A percentile compares a stretch with the other conserved stretches of the same genome.
These are phyloP conservation scores for Comarum palustre DNA, from an alignment of 306 rosid genomes.

Conservation along the genomic window DNA sequence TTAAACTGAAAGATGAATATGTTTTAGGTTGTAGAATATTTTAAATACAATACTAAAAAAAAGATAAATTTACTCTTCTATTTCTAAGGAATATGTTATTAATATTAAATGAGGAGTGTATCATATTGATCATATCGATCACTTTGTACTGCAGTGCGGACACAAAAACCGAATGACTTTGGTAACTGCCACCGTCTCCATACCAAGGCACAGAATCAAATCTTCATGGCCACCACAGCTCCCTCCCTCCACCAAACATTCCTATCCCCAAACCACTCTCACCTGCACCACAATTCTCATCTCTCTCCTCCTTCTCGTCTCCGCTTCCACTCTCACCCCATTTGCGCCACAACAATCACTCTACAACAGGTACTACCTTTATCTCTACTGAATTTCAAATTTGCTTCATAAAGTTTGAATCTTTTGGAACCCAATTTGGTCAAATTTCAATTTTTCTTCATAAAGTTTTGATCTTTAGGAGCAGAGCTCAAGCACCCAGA, in stretches of 20 bases:
- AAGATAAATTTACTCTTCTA: too few relatives aligned
- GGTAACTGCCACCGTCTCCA: too few relatives aligned
- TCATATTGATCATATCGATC: too few relatives aligned
- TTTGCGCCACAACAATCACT: slow-evolving; percentile 40
- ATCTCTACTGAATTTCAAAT: not conserved
- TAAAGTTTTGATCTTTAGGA: slow-evolving; percentile 34
- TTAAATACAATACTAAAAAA: too few relatives aligned
- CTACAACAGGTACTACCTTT: slow-evolving; percentile 40
- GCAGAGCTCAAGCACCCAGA: slow-evolving; percentile 22
- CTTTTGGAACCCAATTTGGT: slow-evolving; percentile 30
- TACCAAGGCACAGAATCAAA: not conserved
- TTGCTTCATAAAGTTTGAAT: not conserved
- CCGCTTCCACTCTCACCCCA: slow-evolving; percentile 24
- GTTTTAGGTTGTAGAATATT: too few relatives aligned
- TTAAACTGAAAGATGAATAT: too few relatives aligned
- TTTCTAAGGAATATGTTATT: too few relatives aligned
- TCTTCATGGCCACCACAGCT: slow-evolving; percentile 41
- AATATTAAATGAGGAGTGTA: too few relatives aligned
- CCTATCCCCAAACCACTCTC: slow-evolving; percentile 37
- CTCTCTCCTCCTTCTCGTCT: slow-evolving; percentile 37
- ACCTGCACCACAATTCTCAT: slow-evolving; percentile 28
- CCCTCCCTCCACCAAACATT: slow-evolving; percentile 28
- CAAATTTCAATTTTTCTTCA: not conserved
- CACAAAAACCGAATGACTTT: too few relatives aligned
- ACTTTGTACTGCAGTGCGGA: too few relatives aligned